Conservation (phyloP, 2,329 filamentous ascomycete genomes). For the Metarhizium anisopliae region DNA sequence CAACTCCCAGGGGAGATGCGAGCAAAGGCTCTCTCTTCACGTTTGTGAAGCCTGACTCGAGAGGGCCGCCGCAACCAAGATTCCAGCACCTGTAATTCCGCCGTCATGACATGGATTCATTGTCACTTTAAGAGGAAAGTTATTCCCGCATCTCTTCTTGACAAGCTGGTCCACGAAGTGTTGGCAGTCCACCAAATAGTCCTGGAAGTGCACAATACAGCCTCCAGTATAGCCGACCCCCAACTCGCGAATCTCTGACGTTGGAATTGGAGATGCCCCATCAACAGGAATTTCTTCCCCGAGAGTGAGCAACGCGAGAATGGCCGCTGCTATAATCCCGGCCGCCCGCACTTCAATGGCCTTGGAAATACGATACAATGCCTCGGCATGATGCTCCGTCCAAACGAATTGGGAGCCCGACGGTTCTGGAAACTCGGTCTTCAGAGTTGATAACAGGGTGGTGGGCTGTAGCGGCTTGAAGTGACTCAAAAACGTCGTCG, state of each 20-base stretch:
- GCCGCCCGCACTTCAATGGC: constrained; percentile 65
- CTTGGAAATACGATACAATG: constrained; percentile 58
- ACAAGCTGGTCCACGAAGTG: constrained; percentile 52
- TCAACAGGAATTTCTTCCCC: constrained; percentile 53
- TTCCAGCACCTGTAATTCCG: constrained; percentile 52
- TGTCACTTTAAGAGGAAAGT: constrained; percentile 33
- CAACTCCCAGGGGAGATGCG: no score
- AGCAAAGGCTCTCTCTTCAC: neutral
- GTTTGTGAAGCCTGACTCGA: constrained; percentile 17
- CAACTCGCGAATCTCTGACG: constrained; percentile 38
- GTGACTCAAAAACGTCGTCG: constrained; percentile 65
- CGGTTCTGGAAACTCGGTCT: constrained; percentile 41
- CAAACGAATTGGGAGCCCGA: constrained; percentile 46
- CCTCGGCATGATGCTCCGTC: constrained; percentile 49
- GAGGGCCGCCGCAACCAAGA: constrained; percentile 40
- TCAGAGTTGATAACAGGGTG: constrained; percentile 37
- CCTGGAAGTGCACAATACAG: constrained; percentile 71
- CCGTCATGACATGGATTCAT: constrained; percentile 51
- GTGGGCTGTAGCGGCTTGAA: constrained; percentile 45
- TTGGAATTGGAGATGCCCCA: constrained; percentile 7
- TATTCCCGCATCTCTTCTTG: constrained; percentile 15
- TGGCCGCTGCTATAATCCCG: constrained; percentile 64
- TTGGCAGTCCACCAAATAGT: constrained; percentile 64
- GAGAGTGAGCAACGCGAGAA: constrained; percentile 58
- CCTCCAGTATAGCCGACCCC: constrained; percentile 74